These are phyloP conservation scores for Trapa bicornis DNA, from an alignment of 345 rosid species.

Conservation along the genomic window DNA sequence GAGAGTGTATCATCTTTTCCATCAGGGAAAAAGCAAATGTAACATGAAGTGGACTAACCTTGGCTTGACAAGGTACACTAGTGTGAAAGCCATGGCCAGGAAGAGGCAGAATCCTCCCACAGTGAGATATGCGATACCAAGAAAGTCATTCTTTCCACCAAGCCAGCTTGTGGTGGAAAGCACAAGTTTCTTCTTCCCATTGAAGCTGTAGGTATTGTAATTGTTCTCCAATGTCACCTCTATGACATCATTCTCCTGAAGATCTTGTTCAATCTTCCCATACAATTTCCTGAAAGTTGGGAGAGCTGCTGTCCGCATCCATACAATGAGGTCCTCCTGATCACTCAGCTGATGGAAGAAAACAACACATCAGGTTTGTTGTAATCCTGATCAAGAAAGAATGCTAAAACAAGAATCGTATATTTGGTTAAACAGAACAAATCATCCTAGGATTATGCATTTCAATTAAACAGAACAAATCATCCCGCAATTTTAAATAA, in stretches of 20 bases:
- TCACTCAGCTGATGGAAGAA: conserved; percentile 48
- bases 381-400: too few species aligned
- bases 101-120: conserved; percentile 87
- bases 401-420: too few species aligned
- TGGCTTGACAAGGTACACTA: conserved; percentile 79
- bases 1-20: not conserved
- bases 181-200: conserved; percentile 91
- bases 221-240: conserved; percentile 40
- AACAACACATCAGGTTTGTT: too few species aligned
- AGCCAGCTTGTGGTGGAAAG: conserved; percentile 98
- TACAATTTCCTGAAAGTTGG: conserved; percentile 95
- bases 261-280: conserved; percentile 86
- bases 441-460: too few species aligned
- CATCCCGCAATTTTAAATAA: too few species aligned
- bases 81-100: conserved; percentile 70
- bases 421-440: too few species aligned
- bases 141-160: conserved; percentile 95
- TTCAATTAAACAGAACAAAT: too few species aligned
- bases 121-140: conserved; percentile 89
- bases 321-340: conserved; percentile 91
- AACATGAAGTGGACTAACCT: conserved; percentile 33
- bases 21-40: not conserved
- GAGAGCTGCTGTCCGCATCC: conserved; percentile 99
- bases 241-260: conserved; percentile 39
- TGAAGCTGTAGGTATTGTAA: conserved; percentile 90